phyloP scores from a whole-genome alignment of 177 flowering plant species.

The Tripterygium wilfordii region DNA sequence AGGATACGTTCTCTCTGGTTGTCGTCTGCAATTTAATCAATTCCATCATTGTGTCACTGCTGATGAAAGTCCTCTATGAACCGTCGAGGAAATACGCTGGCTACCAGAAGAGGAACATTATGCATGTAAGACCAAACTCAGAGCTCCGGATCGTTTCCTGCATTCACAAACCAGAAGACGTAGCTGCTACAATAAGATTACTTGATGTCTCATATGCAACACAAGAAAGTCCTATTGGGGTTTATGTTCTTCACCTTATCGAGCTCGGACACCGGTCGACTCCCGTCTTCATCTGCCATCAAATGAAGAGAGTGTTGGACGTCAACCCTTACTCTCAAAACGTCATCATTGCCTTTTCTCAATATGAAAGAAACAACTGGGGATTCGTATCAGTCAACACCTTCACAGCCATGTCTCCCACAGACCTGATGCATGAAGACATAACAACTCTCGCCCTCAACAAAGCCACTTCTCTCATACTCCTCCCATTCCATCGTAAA shows the following conservation, averaged over 20 bases:
- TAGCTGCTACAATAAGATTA: constrained; percentile 17
- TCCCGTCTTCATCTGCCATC: constrained; percentile 35
- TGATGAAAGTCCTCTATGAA: constrained; percentile 20
- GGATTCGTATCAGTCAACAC: constrained; percentile 8
- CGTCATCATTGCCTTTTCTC: constrained; percentile 21
- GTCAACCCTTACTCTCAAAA: constrained; percentile 15
- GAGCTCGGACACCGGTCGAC: constrained; percentile 30
- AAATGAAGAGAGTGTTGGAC: background rate
- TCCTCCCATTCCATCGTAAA: constrained; percentile 34
- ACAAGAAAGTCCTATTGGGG: constrained; percentile 11
- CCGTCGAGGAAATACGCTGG: constrained; percentile 32
- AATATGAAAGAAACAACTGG: constrained; percentile 1
- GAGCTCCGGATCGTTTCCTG: constrained; percentile 26
- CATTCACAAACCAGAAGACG: constrained; percentile 13
- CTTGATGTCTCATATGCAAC: constrained; percentile 21
- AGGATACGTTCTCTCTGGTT: background rate
- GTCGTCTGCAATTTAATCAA: background rate
- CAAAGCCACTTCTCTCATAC: constrained; percentile 16
- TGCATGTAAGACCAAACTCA: constrained; percentile 8
- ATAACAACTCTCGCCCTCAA: constrained; percentile 27
- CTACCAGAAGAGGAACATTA: constrained; percentile 27
- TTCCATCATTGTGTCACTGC: constrained; percentile 12
- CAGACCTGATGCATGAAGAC: constrained; percentile 27
- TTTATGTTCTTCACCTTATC: constrained; percentile 30
- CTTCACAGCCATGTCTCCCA: constrained; percentile 26